These are phyloP conservation scores for Plasmodium fragile DNA, from an alignment of 169 alveolate species.

Conservation along the genomic window DNA sequence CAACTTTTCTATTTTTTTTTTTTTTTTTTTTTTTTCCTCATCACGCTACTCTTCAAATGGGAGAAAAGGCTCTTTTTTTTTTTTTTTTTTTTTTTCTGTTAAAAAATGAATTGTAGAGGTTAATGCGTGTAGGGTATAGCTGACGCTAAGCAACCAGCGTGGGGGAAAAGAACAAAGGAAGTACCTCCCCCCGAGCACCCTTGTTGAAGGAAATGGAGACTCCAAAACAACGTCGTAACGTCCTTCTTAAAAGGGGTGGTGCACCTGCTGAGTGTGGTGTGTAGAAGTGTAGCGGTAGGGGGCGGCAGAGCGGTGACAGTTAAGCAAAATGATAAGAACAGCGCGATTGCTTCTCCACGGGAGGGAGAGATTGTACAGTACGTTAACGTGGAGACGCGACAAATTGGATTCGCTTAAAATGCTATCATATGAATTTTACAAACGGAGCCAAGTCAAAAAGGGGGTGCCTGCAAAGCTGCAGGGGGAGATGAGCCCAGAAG, in stretches of 20 bases:
- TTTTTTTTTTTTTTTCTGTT: neutral
- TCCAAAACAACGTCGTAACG: neutral
- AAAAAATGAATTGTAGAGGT: neutral
- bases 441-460: neutral
- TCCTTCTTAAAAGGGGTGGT: neutral
- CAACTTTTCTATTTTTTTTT: neutral
- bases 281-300: neutral
- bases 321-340: neutral
- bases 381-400: neutral
- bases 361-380: neutral
- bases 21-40: neutral
- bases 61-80: neutral
- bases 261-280: neutral
- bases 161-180: neutral
- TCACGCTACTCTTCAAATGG: neutral
- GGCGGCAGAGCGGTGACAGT: neutral
- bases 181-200: neutral
- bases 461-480: neutral
- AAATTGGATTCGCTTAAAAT: neutral
- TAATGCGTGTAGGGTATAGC: neutral
- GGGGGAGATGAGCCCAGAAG: neutral
- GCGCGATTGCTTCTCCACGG: neutral
- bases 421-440: slow-evolving; percentile 47
- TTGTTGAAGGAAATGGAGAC: neutral
- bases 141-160: neutral